Evolutionary conservation across 2,329 filamentous ascomycete species (phyloP), one percentile per base, ranked within the genome.

Genomic region (Sclerotinia glacialis): DNA sequence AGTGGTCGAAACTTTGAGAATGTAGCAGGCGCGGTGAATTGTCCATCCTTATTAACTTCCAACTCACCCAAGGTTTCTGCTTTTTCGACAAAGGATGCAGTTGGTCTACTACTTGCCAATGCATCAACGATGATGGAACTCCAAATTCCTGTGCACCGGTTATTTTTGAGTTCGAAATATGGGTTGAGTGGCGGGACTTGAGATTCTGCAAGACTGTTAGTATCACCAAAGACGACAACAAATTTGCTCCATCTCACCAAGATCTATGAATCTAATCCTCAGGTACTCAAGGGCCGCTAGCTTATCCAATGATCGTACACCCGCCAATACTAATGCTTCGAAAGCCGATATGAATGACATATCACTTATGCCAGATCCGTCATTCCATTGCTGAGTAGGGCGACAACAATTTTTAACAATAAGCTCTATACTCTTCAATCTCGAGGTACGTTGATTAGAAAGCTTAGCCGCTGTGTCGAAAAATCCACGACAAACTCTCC

Each of bases 321-420:
- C 87, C 1, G 85, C 82, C 3, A 90, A 70, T 3, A 92, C 87
- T 14, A 92, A 79, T 67, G 83, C 82, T 77, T 92, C 89, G 71
- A 92, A 92, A 0, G 87, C 85, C 31, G 83, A 80, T 71, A 92
- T 91, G 70, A 92, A 93, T 40, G 85, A 82, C 79, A 89, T 84
- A 72, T 91, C 89, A 26, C 87, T 88, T 68, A 92, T 89, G 0
- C 89, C 88, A 2, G 87, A 89, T 3, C 87, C 88, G 71, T 90
- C 88, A 69, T 86, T 83, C 79, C 81, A 87, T 31, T 74, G 63
- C 40, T 70, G 68, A 69, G 47, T 56, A 18, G 78, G 76, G 4
- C 88, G 84, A 72, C 90, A 93, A 75, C 88, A 89, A 69, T 91
- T 91, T 78, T 91, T 91, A 65, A 92, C 87, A 0, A 88, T 88